Evolutionary conservation across 257 asterid species (phyloP).

Genomic region (Solanum ahanhuiri): DNA sequence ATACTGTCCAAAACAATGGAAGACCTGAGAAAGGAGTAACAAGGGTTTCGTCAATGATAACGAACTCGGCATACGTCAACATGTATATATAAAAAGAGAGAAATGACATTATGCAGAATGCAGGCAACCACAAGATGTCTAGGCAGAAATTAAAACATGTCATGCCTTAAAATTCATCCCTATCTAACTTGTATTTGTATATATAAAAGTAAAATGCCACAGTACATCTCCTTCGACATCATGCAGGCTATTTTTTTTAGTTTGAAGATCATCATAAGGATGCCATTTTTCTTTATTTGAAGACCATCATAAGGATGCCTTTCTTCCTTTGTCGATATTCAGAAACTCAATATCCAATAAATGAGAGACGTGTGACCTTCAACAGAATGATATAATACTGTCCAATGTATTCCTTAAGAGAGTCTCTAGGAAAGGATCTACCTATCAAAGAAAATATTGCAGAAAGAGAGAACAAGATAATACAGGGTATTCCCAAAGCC

Average conservation of each 20-base stretch:
- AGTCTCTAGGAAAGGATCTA: neutral
- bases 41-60: neutral
- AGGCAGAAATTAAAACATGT: neutral
- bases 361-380: neutral
- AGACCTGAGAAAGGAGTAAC: slow-evolving; percentile 36
- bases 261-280: neutral
- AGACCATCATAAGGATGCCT: neutral
- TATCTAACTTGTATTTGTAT: neutral
- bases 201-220: neutral
- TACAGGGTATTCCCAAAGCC: neutral
- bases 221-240: neutral
- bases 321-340: neutral
- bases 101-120: neutral
- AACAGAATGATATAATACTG: neutral
- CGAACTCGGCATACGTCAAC: neutral
- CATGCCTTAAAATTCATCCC: neutral
- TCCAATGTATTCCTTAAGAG: neutral
- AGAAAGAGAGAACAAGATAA: neutral
- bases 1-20: slow-evolving; percentile 70
- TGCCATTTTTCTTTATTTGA: neutral
- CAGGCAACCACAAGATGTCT: neutral
- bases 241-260: neutral
- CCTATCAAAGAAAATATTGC: neutral
- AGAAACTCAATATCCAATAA: neutral
- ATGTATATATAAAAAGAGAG: neutral